These are phyloP conservation scores for Echinochloa phyllopogon DNA, from an alignment of 176 grass and related monocot genomes.

Conservation along the genomic window DNA sequence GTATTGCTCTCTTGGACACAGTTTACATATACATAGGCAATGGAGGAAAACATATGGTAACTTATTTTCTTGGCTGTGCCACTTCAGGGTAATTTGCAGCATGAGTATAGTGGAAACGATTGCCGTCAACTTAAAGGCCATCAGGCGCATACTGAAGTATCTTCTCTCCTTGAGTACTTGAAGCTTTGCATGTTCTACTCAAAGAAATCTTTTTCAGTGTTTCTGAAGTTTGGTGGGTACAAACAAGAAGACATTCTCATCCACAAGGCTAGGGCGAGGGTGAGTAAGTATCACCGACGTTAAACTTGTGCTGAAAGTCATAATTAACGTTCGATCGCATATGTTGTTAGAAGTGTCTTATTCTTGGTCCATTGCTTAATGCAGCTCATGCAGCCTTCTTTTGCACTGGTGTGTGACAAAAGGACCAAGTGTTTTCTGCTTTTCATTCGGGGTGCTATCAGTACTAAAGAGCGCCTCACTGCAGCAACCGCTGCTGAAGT, in stretches of 20 bases:
- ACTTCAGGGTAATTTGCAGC: slow-evolving; percentile 68
- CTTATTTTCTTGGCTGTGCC: not conserved
- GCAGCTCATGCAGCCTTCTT: slow-evolving; percentile 89
- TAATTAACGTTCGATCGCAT: not conserved
- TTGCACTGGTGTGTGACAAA: slow-evolving; percentile 68
- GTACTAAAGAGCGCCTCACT: slow-evolving; percentile 79
- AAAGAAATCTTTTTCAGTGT: slow-evolving; percentile 76
- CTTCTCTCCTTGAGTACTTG: slow-evolving; percentile 68
- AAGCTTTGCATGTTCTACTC: slow-evolving; percentile 91
- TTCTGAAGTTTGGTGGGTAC: slow-evolving; percentile 80
- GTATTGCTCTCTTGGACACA: not conserved
- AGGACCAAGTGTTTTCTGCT: slow-evolving; percentile 78
- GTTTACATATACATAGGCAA: not conserved
- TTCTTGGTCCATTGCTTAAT: slow-evolving; percentile 33
- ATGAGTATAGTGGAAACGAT: slow-evolving; percentile 73
- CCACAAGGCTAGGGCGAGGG: slow-evolving; percentile 82
- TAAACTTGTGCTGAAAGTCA: not conserved
- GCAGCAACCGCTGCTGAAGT: slow-evolving; percentile 77
- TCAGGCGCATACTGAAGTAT: slow-evolving; percentile 57
- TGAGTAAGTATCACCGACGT: slow-evolving; percentile 63
- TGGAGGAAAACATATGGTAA: slow-evolving; percentile 10
- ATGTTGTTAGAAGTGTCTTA: slow-evolving; percentile 7
- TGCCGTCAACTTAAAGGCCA: slow-evolving; percentile 77
- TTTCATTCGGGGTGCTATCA: slow-evolving; percentile 84
- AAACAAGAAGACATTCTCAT: slow-evolving; percentile 71